A percentile compares a stretch with the other conserved stretches of the same genome.
Evolutionary conservation across 176 grass and related monocot species (phyloP).

Genomic region (Aegilops tauschii): DNA sequence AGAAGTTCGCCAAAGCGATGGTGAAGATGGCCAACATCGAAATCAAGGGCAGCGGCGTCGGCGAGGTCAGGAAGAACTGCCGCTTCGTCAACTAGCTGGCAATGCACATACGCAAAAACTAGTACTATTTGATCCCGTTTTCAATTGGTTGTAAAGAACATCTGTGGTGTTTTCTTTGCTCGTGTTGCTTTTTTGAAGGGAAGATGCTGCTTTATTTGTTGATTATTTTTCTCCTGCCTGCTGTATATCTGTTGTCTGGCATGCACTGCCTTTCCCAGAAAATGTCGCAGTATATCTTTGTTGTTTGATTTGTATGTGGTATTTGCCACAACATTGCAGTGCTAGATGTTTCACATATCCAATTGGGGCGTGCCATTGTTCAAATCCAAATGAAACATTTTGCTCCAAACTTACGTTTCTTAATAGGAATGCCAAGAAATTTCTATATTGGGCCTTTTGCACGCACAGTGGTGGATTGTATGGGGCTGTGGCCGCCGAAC

Average conservation of each 20-base stretch:
- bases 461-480: too few relatives aligned
- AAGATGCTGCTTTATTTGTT: neutral
- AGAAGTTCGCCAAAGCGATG: conserved; percentile 34
- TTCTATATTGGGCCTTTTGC: too few relatives aligned
- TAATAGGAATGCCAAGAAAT: too few relatives aligned
- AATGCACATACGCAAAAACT: neutral
- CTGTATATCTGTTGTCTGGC: neutral
- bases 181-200: neutral
- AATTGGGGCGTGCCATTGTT: too few relatives aligned
- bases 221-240: neutral
- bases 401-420: too few relatives aligned
- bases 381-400: too few relatives aligned
- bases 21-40: conserved; percentile 43
- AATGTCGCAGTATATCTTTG: too few relatives aligned
- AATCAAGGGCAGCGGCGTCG: neutral
- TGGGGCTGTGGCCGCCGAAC: too few relatives aligned
- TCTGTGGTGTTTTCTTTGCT: neutral
- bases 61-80: conserved; percentile 50
- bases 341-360: too few relatives aligned
- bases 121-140: neutral
- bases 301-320: too few relatives aligned
- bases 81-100: conserved; percentile 20
- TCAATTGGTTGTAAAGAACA: neutral
- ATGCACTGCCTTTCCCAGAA: too few relatives aligned
- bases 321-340: too few relatives aligned